Evolutionary conservation across 1,284 basidiomycete genomes (phyloP).

Genomic region (Vanrija sp.): DNA sequence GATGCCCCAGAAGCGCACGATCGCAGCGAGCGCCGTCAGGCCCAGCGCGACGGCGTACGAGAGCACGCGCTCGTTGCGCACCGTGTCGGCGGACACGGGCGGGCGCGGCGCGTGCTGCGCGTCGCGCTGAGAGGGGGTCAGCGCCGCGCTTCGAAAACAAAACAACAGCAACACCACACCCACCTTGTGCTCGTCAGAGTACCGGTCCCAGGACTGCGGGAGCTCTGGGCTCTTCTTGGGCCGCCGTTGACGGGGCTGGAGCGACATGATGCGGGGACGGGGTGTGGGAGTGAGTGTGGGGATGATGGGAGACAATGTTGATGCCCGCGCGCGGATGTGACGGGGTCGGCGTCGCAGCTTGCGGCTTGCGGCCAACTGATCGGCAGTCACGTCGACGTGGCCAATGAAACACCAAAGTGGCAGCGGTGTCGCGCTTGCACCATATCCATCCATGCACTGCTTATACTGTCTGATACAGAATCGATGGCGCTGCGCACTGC

Average conservation of each 20-base stretch:
- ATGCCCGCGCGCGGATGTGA: neutral
- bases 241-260: neutral
- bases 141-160: neutral
- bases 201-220: conserved; percentile 8
- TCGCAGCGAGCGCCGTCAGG: conserved; percentile 71
- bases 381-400: neutral
- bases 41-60: conserved; percentile 29
- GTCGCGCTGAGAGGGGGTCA: neutral
- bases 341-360: neutral
- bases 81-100: conserved; percentile 5
- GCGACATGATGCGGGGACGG: neutral
- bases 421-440: too few relatives aligned
- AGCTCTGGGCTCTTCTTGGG: conserved; percentile 5
- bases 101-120: conserved; percentile 11
- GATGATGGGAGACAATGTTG: neutral
- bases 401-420: too few relatives aligned
- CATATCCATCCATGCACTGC: neutral
- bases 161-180: neutral
- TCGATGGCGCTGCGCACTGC: too few relatives aligned
- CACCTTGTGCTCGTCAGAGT: conserved; percentile 17
- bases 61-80: conserved; percentile 29
- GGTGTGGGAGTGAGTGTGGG: neutral
- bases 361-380: neutral
- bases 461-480: neutral
- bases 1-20: conserved; percentile 87